Evolutionary conservation across 2,329 filamentous ascomycete genomes (phyloP).

Genomic region (Elsinoe arachidis): DNA sequence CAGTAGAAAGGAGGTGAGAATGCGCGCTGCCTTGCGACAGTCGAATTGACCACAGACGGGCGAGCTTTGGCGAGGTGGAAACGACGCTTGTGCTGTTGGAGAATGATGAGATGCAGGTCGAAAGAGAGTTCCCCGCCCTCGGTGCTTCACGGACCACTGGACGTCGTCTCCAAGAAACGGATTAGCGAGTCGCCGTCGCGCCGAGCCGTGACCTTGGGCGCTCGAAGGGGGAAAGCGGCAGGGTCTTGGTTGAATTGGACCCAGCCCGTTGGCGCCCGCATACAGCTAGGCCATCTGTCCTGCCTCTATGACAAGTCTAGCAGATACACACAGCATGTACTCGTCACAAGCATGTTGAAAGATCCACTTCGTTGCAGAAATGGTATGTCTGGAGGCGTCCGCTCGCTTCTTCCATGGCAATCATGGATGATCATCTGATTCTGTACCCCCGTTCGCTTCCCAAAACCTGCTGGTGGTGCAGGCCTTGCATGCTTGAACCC

Average conservation of each 20-base stretch:
- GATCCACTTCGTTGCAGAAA: background rate
- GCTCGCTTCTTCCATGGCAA: background rate
- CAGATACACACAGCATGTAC: background rate
- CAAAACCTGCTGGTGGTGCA: background rate
- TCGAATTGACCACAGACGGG: background rate
- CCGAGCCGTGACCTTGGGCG: background rate
- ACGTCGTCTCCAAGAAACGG: background rate
- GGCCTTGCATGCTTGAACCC: background rate
- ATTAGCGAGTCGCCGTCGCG: background rate
- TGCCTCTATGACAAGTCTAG: background rate
- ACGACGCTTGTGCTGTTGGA: conserved; percentile 1
- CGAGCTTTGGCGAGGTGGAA: background rate
- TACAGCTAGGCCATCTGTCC: background rate
- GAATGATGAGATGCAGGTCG: conserved; percentile 1
- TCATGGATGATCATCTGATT: background rate
- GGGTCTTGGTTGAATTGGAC: background rate
- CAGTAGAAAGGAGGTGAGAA: background rate
- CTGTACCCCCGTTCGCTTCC: background rate
- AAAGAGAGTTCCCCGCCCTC: conserved; percentile 6
- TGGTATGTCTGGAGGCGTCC: background rate
- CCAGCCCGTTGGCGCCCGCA: conserved; percentile 6
- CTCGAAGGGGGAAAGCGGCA: background rate
- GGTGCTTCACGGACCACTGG: background rate
- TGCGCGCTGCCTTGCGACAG: background rate
- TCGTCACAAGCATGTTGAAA: background rate